Evolutionary conservation across 352 stramenopile genomes (phyloP).

Genomic region (Phytophthora palmivora): DNA sequence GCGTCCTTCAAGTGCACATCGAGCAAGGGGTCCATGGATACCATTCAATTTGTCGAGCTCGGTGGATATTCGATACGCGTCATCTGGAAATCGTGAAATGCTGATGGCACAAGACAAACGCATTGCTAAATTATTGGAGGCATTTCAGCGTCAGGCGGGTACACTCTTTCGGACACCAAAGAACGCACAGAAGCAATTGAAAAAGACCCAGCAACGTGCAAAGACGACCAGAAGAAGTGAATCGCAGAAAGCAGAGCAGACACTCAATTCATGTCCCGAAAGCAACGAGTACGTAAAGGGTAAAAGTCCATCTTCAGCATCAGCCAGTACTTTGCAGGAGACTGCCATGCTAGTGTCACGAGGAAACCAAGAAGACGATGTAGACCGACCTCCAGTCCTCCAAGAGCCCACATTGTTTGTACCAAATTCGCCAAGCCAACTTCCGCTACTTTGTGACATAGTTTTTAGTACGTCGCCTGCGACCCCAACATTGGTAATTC

Average conservation of each 20-base stretch:
- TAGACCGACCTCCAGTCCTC: background rate
- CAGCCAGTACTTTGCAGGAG: background rate
- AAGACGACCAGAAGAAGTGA: background rate
- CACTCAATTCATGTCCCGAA: background rate
- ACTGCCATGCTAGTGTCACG: background rate
- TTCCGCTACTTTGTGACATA: background rate
- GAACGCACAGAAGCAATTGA: slow-evolving; percentile 19
- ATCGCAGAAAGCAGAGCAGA: background rate
- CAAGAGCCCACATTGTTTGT: background rate
- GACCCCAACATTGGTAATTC: slow-evolving; percentile 14
- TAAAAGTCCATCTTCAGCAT: slow-evolving; percentile 6
- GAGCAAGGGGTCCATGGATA: slow-evolving; percentile 15
- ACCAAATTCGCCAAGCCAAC: background rate
- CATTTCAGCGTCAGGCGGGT: slow-evolving; percentile 18
- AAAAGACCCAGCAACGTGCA: slow-evolving; percentile 15
- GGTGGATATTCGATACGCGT: slow-evolving; percentile 8
- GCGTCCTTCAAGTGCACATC: slow-evolving; percentile 13
- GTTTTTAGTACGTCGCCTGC: slow-evolving; percentile 1
- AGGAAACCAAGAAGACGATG: slow-evolving; percentile 23
- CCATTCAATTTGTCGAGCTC: slow-evolving; percentile 18
- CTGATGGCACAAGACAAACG: slow-evolving; percentile 20
- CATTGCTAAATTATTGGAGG: slow-evolving; percentile 17
- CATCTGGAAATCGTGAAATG: background rate
- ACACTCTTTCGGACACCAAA: slow-evolving; percentile 19
- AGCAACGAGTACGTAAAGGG: background rate